These are phyloP conservation scores for Arthonia radiata DNA, from an alignment of 495 filamentous ascomycete genomes.

Conservation along the genomic window DNA sequence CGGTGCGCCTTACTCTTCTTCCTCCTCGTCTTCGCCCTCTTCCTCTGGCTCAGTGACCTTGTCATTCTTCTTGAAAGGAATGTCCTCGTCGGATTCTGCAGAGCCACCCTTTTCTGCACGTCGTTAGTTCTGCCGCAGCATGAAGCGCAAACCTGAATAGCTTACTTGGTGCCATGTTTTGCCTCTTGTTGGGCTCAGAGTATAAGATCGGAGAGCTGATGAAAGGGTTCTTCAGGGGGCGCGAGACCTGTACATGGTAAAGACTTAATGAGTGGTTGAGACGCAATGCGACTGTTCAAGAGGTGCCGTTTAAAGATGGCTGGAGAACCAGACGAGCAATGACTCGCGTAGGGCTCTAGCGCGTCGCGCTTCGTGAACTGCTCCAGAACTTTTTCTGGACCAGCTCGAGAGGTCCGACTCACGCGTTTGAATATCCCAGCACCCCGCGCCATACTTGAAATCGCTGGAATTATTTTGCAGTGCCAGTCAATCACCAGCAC, in stretches of 20 bases:
- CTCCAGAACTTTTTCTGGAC: slow-evolving; percentile 1
- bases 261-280: too few relatives aligned
- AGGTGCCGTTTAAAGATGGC: too few relatives aligned
- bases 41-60: slow-evolving; percentile 13
- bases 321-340: too few relatives aligned
- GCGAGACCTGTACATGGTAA: not conserved
- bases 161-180: not conserved
- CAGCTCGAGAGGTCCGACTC: slow-evolving; percentile 7
- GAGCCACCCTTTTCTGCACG: too few relatives aligned
- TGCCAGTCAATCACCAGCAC: too few relatives aligned
- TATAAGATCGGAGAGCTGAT: not conserved
- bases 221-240: not conserved
- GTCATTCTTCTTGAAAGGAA: slow-evolving; percentile 4
- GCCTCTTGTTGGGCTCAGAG: too few relatives aligned
- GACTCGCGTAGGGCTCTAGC: not conserved
- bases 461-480: too few relatives aligned
- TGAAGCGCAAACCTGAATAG: slow-evolving; percentile 8
- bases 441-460: slow-evolving; percentile 12
- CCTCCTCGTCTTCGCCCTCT: slow-evolving; percentile 19
- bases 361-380: not conserved
- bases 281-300: too few relatives aligned
- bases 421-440: slow-evolving; percentile 12
- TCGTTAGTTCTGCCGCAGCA: slow-evolving; percentile 13
- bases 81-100: slow-evolving; percentile 6
- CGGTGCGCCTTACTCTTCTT: slow-evolving; percentile 16